Conservation (phyloP, 345 rosid species). For the Gossypium rotundifolium region DNA sequence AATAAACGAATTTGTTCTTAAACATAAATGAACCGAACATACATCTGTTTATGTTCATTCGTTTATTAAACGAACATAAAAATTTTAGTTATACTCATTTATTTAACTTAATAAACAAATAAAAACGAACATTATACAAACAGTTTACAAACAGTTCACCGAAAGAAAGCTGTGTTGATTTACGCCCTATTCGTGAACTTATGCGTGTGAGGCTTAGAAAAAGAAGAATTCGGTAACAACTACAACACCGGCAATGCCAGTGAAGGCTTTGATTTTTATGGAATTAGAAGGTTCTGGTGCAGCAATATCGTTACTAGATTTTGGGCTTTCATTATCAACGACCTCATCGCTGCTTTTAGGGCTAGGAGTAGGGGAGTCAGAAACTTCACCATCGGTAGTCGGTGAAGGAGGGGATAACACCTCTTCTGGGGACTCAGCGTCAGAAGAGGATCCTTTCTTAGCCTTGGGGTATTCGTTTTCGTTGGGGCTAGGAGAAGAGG, state of each 20-base stretch:
- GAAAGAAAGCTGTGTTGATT: too few species aligned
- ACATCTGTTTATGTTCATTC: accelerated
- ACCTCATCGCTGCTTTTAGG: neutral
- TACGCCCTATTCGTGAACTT: too few species aligned
- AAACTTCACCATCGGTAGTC: neutral
- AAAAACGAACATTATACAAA: accelerated
- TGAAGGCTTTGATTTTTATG: constrained; percentile 7
- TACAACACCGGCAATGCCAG: constrained; percentile 6
- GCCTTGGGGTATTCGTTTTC: neutral
- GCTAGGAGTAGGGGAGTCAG: neutral
- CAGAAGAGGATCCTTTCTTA: neutral
- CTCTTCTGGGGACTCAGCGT: neutral
- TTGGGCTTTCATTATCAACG: too few species aligned
- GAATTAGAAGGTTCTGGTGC: neutral
- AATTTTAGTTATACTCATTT: too few species aligned
- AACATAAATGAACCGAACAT: too few species aligned
- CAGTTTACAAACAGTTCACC: accelerated
- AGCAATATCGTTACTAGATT: neutral
- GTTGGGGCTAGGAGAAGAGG: neutral
- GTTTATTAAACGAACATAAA: too few species aligned
- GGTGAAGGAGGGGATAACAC: neutral
- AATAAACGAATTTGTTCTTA: too few species aligned
- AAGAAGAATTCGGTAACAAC: constrained; percentile 9
- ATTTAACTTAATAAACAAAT: too few species aligned
- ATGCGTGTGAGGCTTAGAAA: neutral